Percentiles rank a stretch among this genome's conserved stretches.
These are phyloP conservation scores for Mucor plumbeus DNA, from an alignment of 371 early-diverging fungal species.

Conservation along the genomic window DNA sequence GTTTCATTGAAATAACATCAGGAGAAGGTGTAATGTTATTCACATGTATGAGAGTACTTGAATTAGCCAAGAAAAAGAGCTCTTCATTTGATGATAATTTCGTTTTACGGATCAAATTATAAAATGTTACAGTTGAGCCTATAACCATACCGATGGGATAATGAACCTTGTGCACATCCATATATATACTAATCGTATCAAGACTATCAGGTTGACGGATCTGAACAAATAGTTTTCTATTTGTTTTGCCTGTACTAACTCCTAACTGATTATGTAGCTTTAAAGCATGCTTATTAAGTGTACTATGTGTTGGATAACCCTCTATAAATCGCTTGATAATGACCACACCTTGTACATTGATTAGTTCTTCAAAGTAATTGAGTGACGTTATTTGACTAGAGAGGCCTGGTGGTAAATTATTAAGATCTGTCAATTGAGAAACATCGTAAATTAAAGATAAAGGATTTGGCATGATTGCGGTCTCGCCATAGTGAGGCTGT, in stretches of 20 bases:
- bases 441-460: background rate
- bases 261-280: background rate
- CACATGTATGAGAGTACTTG: conserved; percentile 14
- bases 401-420: background rate
- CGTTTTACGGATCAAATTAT: conserved; percentile 24
- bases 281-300: background rate
- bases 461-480: background rate
- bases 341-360: conserved; percentile 31
- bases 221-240: conserved; percentile 31
- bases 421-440: background rate
- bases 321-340: conserved; percentile 30
- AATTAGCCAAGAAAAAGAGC: conserved; percentile 9
- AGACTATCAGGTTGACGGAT: conserved; percentile 34
- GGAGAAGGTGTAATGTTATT: background rate
- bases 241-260: conserved; percentile 32
- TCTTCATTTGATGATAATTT: background rate
- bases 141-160: conserved; percentile 39
- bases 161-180: conserved; percentile 16
- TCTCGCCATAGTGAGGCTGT: background rate
- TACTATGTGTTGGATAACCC: background rate
- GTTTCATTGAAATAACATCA: background rate
- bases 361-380: background rate
- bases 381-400: background rate
- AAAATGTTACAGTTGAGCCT: conserved; percentile 31
- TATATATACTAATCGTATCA: conserved; percentile 35